A percentile compares a stretch with the other conserved stretches of the same genome.
These are phyloP conservation scores for Multifurca ochricompacta DNA, from an alignment of 768 basidiomycete species.

Conservation along the genomic window DNA sequence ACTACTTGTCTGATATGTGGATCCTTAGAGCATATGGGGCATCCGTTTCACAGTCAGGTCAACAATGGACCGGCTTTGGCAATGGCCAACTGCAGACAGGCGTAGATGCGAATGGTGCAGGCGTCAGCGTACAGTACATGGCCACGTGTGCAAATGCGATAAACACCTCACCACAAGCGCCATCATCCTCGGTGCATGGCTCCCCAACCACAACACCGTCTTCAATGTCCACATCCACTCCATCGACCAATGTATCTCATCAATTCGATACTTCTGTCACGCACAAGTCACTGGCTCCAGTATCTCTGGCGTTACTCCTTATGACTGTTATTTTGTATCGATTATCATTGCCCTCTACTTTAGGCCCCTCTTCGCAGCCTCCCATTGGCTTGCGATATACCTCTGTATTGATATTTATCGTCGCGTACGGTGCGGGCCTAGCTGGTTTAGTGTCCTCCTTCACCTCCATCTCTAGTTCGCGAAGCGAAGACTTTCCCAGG, in stretches of 20 bases:
- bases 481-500: conserved; percentile 23
- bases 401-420: conserved; percentile 35
- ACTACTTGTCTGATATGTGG: conserved; percentile 71
- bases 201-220: conserved; percentile 23
- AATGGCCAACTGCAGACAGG: conserved; percentile 57
- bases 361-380: conserved; percentile 21
- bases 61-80: conserved; percentile 58
- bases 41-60: conserved; percentile 45
- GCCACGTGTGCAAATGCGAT: conserved; percentile 48
- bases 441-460: conserved; percentile 57
- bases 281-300: conserved; percentile 42
- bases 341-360: conserved; percentile 34
- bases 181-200: conserved; percentile 1
- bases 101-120: conserved; percentile 54
- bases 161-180: neutral
- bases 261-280: conserved; percentile 36
- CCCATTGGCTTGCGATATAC: conserved; percentile 30
- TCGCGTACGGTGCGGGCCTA: conserved; percentile 52
- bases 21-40: conserved; percentile 64
- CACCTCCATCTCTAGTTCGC: conserved; percentile 39
- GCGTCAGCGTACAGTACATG: conserved; percentile 55
- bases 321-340: conserved; percentile 37
- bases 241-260: neutral
- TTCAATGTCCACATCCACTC: conserved; percentile 16
- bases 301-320: conserved; percentile 40